Evolutionary conservation across 23 red algal species (phyloP).

Genomic region (Gracilariopsis chorda): DNA sequence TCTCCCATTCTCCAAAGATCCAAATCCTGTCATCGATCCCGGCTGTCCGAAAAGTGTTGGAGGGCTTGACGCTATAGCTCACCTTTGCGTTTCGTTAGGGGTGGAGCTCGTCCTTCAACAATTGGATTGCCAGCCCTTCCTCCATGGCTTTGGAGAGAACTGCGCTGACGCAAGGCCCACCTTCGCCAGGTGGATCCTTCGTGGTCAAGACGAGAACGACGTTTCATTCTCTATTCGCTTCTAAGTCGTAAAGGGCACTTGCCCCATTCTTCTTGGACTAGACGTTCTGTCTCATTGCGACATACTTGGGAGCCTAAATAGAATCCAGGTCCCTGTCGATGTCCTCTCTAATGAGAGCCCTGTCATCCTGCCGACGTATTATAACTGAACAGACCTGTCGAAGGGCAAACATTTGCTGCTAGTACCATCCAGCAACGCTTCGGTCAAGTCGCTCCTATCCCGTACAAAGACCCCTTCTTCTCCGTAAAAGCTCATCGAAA

Average conservation of each 20-base stretch:
- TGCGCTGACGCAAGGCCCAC: neutral
- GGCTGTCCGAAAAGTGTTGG: neutral
- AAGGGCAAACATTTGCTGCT: neutral
- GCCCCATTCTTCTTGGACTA: neutral
- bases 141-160: conserved; percentile 25
- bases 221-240: neutral
- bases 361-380: neutral
- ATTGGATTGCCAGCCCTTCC: conserved; percentile 17
- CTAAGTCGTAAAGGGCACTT: neutral
- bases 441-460: neutral
- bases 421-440: neutral
- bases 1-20: neutral
- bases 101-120: neutral
- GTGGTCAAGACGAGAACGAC: neutral
- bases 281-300: neutral
- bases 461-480: neutral
- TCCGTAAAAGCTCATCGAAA: neutral
- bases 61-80: neutral
- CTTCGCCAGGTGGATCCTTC: neutral
- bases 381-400: neutral
- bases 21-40: neutral
- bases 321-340: neutral
- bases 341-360: neutral
- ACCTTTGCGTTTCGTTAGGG: neutral
- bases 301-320: neutral